Evolutionary conservation across 2,329 filamentous ascomycete genomes (phyloP).

Genomic region (Ceratocystis alfenasii): DNA sequence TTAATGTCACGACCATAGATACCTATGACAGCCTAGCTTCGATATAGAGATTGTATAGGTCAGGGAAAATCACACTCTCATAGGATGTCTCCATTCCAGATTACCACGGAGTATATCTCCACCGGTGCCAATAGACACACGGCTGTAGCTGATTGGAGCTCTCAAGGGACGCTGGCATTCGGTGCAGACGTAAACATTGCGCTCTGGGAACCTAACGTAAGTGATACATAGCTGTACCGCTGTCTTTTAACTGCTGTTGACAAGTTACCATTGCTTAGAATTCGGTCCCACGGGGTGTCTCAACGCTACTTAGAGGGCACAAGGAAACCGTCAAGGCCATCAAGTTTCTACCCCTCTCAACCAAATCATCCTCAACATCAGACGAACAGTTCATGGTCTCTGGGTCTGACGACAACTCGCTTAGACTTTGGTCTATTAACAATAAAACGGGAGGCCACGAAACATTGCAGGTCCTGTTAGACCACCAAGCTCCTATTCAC

Average conservation of each 20-base stretch:
- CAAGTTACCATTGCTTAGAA: conserved; percentile 27
- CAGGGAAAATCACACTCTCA: neutral
- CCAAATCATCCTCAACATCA: conserved; percentile 36
- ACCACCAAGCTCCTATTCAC: conserved; percentile 67
- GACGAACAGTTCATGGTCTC: conserved; percentile 45
- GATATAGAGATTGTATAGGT: neutral
- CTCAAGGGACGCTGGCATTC: conserved; percentile 64
- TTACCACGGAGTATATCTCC: conserved; percentile 47
- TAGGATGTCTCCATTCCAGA: conserved; percentile 26
- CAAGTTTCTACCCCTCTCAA: conserved; percentile 53
- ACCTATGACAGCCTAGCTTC: neutral
- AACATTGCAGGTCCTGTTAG: conserved; percentile 41
- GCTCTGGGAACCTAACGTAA: conserved; percentile 69
- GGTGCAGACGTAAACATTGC: conserved; percentile 83
- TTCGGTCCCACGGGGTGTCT: conserved; percentile 44
- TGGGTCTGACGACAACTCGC: conserved; percentile 66
- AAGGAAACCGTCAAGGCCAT: conserved; percentile 70
- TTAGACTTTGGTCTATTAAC: conserved; percentile 53
- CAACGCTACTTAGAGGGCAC: conserved; percentile 60
- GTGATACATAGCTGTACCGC: conserved; percentile 27
- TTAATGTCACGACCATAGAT: neutral
- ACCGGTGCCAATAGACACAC: conserved; percentile 85
- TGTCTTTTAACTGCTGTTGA: conserved; percentile 1
- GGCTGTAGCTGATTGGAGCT: conserved; percentile 79
- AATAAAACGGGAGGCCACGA: conserved; percentile 27